A percentile compares a stretch with the other conserved stretches of the same genome.
Evolutionary conservation across 768 basidiomycete genomes (phyloP).

Genomic region (Auriscalpium microsporum): DNA sequence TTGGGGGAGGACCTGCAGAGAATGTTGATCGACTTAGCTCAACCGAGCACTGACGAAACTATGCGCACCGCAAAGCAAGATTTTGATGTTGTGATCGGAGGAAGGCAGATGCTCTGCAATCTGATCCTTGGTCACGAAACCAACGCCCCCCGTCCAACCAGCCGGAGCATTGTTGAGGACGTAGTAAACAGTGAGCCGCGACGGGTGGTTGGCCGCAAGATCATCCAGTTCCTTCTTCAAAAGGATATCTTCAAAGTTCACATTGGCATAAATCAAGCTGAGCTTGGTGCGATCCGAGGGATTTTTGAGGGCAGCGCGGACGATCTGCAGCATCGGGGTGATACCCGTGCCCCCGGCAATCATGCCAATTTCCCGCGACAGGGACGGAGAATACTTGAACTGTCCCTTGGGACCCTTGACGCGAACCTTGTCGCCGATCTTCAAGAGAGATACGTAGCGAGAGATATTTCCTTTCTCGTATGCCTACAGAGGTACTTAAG

Average conservation of each 20-base stretch:
- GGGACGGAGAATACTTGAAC: constrained; percentile 72
- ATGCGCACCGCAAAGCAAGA: constrained; percentile 73
- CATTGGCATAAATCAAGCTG: constrained; percentile 93
- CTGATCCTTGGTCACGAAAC: constrained; percentile 90
- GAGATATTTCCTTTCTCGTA: constrained; percentile 99
- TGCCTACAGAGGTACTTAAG: constrained; percentile 38
- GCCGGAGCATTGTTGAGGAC: constrained; percentile 93
- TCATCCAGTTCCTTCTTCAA: constrained; percentile 82
- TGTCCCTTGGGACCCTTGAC: constrained; percentile 96
- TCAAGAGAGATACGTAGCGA: constrained; percentile 69
- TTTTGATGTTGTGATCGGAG: constrained; percentile 58
- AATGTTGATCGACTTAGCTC: background rate
- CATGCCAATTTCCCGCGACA: constrained; percentile 84
- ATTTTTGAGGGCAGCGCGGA: constrained; percentile 87
- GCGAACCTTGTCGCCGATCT: constrained; percentile 78
- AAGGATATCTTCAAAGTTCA: constrained; percentile 86
- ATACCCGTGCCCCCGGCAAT: constrained; percentile 98
- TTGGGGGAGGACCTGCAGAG: constrained; percentile 56
- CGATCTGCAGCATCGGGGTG: constrained; percentile 98
- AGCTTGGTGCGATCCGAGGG: constrained; percentile 77
- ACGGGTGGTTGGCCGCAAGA: constrained; percentile 52
- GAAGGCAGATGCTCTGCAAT: constrained; percentile 77
- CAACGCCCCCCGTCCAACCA: constrained; percentile 80
- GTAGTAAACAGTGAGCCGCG: constrained; percentile 75
- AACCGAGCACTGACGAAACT: background rate